phyloP scores from a whole-genome alignment of 805 yeast species.

The Saccharomyces paradoxus region DNA sequence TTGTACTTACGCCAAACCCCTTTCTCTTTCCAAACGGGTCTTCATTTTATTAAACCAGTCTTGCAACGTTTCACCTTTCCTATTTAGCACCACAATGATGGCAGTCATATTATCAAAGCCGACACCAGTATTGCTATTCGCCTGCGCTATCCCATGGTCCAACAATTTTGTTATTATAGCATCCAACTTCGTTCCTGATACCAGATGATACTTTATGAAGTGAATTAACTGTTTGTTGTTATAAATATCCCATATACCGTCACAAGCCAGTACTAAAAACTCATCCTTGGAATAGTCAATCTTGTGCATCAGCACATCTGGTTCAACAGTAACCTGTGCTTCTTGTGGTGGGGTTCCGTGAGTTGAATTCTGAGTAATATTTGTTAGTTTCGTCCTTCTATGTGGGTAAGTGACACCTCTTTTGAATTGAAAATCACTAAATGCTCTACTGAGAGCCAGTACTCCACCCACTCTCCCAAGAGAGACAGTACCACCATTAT shows the following conservation, averaged over 20 bases:
- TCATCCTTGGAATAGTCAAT: conserved; percentile 43
- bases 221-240: conserved; percentile 47
- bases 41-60: conserved; percentile 55
- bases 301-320: conserved; percentile 58
- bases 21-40: conserved; percentile 31
- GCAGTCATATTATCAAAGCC: conserved; percentile 82
- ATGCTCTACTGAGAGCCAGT: conserved; percentile 85
- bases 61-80: conserved; percentile 35
- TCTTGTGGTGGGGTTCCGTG: conserved; percentile 46
- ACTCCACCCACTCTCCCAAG: conserved; percentile 93
- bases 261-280: conserved; percentile 68
- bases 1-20: conserved; percentile 12
- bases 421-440: conserved; percentile 63
- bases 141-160: conserved; percentile 61
- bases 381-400: conserved; percentile 7
- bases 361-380: conserved; percentile 10
- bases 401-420: conserved; percentile 19
- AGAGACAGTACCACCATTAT: conserved; percentile 92
- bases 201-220: conserved; percentile 49
- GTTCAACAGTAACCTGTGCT: conserved; percentile 72
- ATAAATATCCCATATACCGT: conserved; percentile 75
- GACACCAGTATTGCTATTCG: conserved; percentile 65
- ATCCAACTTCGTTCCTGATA: conserved; percentile 49
- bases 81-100: conserved; percentile 57
- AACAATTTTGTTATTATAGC: conserved; percentile 51